Conservation (phyloP, 495 filamentous ascomycete genomes). For the Penicillium cosmopolitanum region DNA sequence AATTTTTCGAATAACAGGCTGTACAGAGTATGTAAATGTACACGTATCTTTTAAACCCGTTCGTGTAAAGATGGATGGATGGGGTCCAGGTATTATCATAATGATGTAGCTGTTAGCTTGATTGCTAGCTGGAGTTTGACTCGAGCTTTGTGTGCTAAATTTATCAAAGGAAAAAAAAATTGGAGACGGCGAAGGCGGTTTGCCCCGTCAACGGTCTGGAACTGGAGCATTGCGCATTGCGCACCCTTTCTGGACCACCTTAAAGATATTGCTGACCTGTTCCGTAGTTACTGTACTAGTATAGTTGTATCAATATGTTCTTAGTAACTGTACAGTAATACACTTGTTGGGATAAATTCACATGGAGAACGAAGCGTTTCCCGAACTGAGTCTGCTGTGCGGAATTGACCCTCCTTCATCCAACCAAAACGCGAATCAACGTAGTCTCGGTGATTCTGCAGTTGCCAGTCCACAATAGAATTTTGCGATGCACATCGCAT, state of each 20-base stretch:
- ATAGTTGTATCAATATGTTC: too few relatives aligned
- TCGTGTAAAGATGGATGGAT: too few relatives aligned
- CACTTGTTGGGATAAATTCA: too few relatives aligned
- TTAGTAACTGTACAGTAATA: too few relatives aligned
- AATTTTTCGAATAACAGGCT: too few relatives aligned
- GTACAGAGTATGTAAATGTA: too few relatives aligned
- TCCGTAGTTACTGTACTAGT: background rate
- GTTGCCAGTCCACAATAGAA: slow-evolving; percentile 23
- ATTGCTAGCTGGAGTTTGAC: background rate
- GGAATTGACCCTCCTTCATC: background rate
- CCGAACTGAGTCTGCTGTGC: slow-evolving; percentile 7
- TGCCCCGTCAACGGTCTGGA: slow-evolving; percentile 17
- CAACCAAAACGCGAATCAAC: slow-evolving; percentile 8
- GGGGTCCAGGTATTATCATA: too few relatives aligned
- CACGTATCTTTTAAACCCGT: too few relatives aligned
- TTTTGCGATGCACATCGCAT: slow-evolving; percentile 13
- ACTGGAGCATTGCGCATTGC: background rate
- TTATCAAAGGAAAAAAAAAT: background rate
- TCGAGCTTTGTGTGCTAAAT: slow-evolving; percentile 1
- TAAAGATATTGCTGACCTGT: background rate
- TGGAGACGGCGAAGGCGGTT: slow-evolving; percentile 1
- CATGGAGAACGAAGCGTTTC: background rate
- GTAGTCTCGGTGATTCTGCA: slow-evolving; percentile 30
- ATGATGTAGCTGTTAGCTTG: background rate
- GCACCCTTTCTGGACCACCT: background rate